A percentile compares a stretch with the other conserved stretches of the same genome.
Conservation (phyloP, 2,329 filamentous ascomycete species). For the Acephala macrosclerotiorum region DNA sequence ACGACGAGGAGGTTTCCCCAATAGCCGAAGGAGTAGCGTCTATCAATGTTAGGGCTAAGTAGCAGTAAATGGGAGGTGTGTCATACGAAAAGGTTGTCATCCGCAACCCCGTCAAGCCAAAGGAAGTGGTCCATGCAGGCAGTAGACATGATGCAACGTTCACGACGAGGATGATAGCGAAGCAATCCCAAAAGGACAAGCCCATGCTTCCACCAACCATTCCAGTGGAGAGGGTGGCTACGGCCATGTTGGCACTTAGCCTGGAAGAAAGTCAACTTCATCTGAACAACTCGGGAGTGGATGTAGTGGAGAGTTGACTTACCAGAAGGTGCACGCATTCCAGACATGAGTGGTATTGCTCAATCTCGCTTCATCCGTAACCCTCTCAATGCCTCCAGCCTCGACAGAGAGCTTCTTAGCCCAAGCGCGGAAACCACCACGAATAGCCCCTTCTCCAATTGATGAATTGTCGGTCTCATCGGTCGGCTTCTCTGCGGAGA, state of each 20-base stretch:
- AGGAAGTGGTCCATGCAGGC: slow-evolving; percentile 21
- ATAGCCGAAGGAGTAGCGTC: slow-evolving; percentile 58
- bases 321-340: slow-evolving; percentile 27
- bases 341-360: slow-evolving; percentile 22
- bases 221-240: slow-evolving; percentile 19
- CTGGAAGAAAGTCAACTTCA: neutral
- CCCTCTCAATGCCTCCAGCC: slow-evolving; percentile 20
- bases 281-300: neutral
- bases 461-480: slow-evolving; percentile 12
- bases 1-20: slow-evolving; percentile 51
- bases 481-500: slow-evolving; percentile 4
- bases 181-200: slow-evolving; percentile 23
- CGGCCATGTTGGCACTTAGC: slow-evolving; percentile 23
- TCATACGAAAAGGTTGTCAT: slow-evolving; percentile 47
- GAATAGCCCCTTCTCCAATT: slow-evolving; percentile 1
- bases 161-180: slow-evolving; percentile 25
- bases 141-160: slow-evolving; percentile 19
- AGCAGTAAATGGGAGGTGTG: neutral
- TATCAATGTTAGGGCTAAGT: slow-evolving; percentile 47
- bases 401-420: slow-evolving; percentile 20
- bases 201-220: slow-evolving; percentile 25
- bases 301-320: neutral
- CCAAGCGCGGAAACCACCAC: slow-evolving; percentile 6
- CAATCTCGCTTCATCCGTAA: slow-evolving; percentile 21
- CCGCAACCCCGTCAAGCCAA: slow-evolving; percentile 52